Base-by-base conservation (phyloP, 2,329 filamentous ascomycete species). In the Metarhizium humberi region DNA sequence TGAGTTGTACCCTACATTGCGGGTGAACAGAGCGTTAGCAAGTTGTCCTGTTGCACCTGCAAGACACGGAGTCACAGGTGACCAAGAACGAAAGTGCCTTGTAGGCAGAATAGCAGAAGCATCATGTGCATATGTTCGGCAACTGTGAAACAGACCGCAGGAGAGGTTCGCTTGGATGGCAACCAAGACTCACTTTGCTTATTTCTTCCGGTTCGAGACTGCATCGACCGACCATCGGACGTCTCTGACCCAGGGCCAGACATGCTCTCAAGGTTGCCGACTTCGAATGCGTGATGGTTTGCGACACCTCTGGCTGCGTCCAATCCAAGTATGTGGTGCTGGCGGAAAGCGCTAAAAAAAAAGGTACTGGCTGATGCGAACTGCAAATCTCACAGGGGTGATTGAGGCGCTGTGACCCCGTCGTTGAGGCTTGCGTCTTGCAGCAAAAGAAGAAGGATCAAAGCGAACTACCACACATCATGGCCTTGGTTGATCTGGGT, bases 1-100 rank as follows among this genome's bases (percentile, higher is more conserved):
- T 57, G 88, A 76, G 67, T 90, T 92, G 75, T 97, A 99, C 67
- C 92, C 94, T 97, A 73, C 55, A 65, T 56, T 63, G 51, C 30
- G 54, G 54, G 59, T 61, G 53, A 56, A 52, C 57, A 56, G 60
- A 62, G 53, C 64, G 62, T 63, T 49, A 55, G 52, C 40, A 38
- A 10, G 6, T 30, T 29, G 40, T 30, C 38, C 38, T 55, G 49
- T 34, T 43, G 30, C 49, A 54, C 54, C 47, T 42, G 51, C 45
- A 52, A 25, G 25, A 25, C 25, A 25, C 4, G 40, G 32, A 34
- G 40, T 45, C 32, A 30, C 42, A 56, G 46, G 48, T 34, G 34
- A 54, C 42, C 13, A 52, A 29, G 38, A 13, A 45, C 34, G 29
- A 29, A 52, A 11, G 47, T 42, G 48, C 14, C 20, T 52, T 29